phyloP scores from a whole-genome alignment of 306 rosid genomes.

The Pyrus betulifolia region DNA sequence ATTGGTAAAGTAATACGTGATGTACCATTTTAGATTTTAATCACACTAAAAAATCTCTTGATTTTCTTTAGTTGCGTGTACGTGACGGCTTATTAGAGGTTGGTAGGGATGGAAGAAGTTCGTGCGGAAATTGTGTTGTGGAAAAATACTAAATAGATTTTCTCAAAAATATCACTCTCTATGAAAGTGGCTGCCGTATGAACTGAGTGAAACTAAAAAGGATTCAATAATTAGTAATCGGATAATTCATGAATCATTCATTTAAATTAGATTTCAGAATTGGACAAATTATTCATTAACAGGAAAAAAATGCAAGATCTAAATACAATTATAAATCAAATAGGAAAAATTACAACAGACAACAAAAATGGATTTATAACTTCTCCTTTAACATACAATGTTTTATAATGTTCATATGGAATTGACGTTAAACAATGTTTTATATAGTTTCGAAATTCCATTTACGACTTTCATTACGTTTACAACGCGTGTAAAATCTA shows the following conservation, averaged over 20 bases:
- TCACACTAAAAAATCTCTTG: background rate
- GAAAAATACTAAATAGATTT: too few relatives aligned
- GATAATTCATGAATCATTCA: background rate
- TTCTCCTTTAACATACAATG: too few relatives aligned
- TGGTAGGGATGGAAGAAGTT: background rate
- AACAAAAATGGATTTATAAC: too few relatives aligned
- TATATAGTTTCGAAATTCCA: too few relatives aligned
- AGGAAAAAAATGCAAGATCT: too few relatives aligned
- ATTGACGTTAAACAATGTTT: too few relatives aligned
- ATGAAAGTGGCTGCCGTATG: background rate
- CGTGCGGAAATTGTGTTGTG: background rate
- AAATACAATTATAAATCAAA: too few relatives aligned
- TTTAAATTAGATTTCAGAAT: background rate
- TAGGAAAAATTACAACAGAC: too few relatives aligned
- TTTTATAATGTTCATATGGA: too few relatives aligned
- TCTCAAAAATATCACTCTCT: too few relatives aligned
- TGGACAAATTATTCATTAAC: background rate
- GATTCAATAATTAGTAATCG: background rate
- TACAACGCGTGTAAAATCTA: too few relatives aligned
- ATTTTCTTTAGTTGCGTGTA: background rate
- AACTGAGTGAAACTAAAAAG: background rate
- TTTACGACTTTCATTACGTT: too few relatives aligned
- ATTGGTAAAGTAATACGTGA: accelerated
- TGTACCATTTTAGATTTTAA: accelerated
- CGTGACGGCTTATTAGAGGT: slow-evolving; percentile 9